Base-by-base conservation (phyloP, 164 flowering plant genomes). In the Chloranthus sessilifolius region DNA sequence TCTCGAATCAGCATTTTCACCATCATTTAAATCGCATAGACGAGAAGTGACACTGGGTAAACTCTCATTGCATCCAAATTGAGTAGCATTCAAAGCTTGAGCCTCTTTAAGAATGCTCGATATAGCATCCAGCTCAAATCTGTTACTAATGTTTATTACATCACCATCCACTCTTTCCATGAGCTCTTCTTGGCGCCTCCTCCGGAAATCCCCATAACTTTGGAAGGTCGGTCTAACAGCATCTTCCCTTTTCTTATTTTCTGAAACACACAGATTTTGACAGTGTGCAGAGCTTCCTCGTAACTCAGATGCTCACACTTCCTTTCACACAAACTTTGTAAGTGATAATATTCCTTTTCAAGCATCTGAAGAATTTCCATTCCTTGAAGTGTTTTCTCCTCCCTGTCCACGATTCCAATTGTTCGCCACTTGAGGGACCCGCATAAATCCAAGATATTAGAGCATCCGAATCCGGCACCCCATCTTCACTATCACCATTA, bases 311-410 rank as follows among this genome's bases (percentile, higher is more conserved):
- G 83, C 64, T 83, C 95, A 50, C 80, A 71, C 65, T 94, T 94
- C 58, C 85, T 85, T 63, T 87, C 87, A 58, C 97, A 83, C 53
- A 83, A 67, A 52, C 63, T 73, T 78, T 89, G 96, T 11, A 89
- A 70, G 42, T 69, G 73, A 57, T 41, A 55, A 61, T 76, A 85
- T 60, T 94, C 99, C 69, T 89, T 89, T 75, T 83, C 91, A 58
- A 89, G 85, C 60, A 59, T 65, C 74, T 80, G 86, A 39, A 94
- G 74, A 38, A 80, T 67, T 65, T 89, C 95, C 68, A 63, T 44
- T 20, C 82, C 88, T 41, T 74, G 81, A 17, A 71, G 76, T 28
- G 52, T 59, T 66, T 76, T 87, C 54, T 85, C 96, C 54, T 81
- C 95, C 60, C 72, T 72, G 53, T 62, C 99, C 99, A 94, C 7